phyloP scores from a whole-genome alignment of 2,329 filamentous ascomycete genomes.

The Paraphaeosphaeria minitans region DNA sequence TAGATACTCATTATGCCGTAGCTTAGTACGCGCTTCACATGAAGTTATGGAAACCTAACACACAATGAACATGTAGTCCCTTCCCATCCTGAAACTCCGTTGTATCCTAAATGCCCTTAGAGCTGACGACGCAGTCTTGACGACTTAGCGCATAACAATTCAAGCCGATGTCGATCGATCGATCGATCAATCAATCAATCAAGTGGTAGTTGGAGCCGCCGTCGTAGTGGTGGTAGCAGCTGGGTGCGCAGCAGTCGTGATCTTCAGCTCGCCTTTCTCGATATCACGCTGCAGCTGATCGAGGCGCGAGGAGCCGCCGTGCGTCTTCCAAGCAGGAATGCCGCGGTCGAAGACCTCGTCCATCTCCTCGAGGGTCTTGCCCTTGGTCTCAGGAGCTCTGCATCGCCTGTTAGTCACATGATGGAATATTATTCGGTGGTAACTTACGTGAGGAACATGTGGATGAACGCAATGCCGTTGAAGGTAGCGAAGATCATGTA shows the following conservation, averaged over 20 bases:
- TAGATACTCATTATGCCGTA: neutral
- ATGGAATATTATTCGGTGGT: no score
- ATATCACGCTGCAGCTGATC: conserved; percentile 44
- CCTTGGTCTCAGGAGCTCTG: conserved; percentile 49
- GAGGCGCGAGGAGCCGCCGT: conserved; percentile 37
- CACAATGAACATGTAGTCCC: neutral
- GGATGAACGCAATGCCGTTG: conserved; percentile 45
- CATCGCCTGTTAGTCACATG: neutral
- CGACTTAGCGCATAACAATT: neutral
- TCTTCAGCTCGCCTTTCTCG: conserved; percentile 43
- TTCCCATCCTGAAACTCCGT: neutral
- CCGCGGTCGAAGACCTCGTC: conserved; percentile 47
- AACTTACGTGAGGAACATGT: conserved; percentile 22
- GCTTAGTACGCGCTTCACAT: neutral
- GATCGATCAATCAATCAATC: neutral
- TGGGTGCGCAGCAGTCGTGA: conserved; percentile 12
- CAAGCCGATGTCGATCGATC: no score
- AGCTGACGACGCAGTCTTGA: neutral
- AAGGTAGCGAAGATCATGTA: conserved; percentile 50
- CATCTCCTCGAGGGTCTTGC: conserved; percentile 50
- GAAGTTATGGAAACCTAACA: neutral
- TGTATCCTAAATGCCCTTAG: no score
- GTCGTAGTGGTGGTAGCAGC: neutral
- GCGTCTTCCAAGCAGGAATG: conserved; percentile 42
- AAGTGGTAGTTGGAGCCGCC: conserved; percentile 12